Base-by-base conservation (phyloP, 257 asterid genomes). In the Solanum appendiculatum region DNA sequence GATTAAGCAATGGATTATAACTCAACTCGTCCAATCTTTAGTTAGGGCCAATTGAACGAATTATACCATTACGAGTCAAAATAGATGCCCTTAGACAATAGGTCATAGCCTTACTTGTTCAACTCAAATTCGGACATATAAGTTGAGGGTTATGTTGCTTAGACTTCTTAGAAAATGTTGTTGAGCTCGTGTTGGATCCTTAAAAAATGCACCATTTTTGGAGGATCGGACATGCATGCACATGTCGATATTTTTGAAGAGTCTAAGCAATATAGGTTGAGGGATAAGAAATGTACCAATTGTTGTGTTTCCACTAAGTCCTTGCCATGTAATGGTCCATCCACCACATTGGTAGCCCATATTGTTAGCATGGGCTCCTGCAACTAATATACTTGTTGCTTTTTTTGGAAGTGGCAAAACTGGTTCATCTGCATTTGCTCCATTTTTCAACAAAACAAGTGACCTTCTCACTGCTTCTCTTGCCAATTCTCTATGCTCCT, bases 301-400 rank as follows among this genome's bases (percentile, higher is more conserved):
- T 44, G 87, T 86, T 44, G 25, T 86, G 33, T 86, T 86, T 75
- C 74, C 84, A 27, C 83, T 37, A 34, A 72, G 83, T 86, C 87
- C 87, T 86, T 86, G 87, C 87, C 87, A 86, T 86, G 83, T 48
- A 69, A 86, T 86, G 23, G 87, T 86, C 87, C 87, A 86, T 2
- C 87, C 87, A 72, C 87, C 87, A 48, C 82, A 68, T 72, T 86
- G 87, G 16, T 86, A 70, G 9, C 87, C 87, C 66, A 86, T 86
- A 9, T 86, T 72, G 25, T 72, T 78, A 31, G 87, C 87, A 51
- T 86, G 87, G 16, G 83, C 60, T 51, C 87, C 87, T 51, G 84
- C 87, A 72, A 86, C 87, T 78, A 86, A 46, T 20, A 86, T 86
- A 31, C 27, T 86, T 75, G 85, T 12, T 80, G 82, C n/a, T 10